phyloP scores from a whole-genome alignment of 1,139 yeast species.

The Geotrichum aggregatum region DNA sequence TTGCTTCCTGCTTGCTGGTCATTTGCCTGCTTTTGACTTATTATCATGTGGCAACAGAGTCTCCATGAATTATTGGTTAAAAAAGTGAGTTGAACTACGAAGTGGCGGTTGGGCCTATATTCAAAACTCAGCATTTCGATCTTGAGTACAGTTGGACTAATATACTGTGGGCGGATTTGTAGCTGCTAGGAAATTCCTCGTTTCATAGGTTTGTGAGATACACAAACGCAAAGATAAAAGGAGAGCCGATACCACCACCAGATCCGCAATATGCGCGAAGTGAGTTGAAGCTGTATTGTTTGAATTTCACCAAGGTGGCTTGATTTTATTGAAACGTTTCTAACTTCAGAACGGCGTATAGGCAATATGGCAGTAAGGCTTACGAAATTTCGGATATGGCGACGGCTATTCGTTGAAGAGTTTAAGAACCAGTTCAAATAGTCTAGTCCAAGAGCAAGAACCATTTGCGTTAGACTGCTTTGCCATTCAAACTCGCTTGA shows the following conservation, averaged over 20 bases:
- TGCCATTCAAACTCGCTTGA: neutral
- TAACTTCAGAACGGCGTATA: neutral
- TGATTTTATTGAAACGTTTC: neutral
- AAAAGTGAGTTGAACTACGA: constrained; percentile 6
- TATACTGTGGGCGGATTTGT: too few species aligned
- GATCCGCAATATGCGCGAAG: constrained; percentile 17
- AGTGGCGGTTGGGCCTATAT: neutral
- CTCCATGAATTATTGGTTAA: constrained; percentile 30
- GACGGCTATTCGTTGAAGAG: constrained; percentile 21
- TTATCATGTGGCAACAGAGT: constrained; percentile 28
- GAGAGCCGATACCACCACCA: constrained; percentile 22
- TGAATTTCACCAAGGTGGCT: neutral
- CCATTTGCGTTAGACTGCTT: too few species aligned
- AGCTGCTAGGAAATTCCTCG: constrained; percentile 17
- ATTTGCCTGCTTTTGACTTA: neutral
- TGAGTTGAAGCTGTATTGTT: constrained; percentile 2
- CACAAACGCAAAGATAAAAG: constrained; percentile 21
- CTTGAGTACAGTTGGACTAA: too few species aligned
- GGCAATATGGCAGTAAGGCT: constrained; percentile 13
- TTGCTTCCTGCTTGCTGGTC: neutral
- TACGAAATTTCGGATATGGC: constrained; percentile 16
- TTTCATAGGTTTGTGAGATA: constrained; percentile 22
- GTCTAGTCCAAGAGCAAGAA: neutral
- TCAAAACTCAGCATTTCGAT: neutral
- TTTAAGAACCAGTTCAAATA: constrained; percentile 21